Percentiles rank a stretch among this genome's conserved stretches.
These are phyloP conservation scores for Brassica cretica DNA, from an alignment of 345 rosid species.

Conservation along the genomic window DNA sequence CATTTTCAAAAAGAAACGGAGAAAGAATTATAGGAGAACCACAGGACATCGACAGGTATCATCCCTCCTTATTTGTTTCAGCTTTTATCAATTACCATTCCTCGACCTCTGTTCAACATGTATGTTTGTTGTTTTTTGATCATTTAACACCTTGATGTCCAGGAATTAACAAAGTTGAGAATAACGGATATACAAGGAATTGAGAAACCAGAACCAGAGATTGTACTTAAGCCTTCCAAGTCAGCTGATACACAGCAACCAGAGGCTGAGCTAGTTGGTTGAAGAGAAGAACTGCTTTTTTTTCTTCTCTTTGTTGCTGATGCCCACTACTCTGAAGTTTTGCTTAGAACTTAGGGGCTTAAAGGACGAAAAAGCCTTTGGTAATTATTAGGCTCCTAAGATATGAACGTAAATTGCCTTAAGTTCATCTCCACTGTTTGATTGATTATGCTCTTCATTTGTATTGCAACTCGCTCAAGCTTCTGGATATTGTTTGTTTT, in stretches of 20 bases:
- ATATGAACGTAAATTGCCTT: slow-evolving; percentile 23
- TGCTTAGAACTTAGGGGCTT: neutral
- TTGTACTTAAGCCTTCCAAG: slow-evolving; percentile 40
- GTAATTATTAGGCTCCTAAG: slow-evolving; percentile 7
- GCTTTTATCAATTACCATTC: neutral
- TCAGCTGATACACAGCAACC: slow-evolving; percentile 46
- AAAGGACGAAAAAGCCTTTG: neutral
- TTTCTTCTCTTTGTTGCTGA: too few species aligned
- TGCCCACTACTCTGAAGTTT: slow-evolving; percentile 11
- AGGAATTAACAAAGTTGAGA: slow-evolving; percentile 95
- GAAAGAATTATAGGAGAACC: slow-evolving; percentile 84
- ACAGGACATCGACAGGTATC: slow-evolving; percentile 94
- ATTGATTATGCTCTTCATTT: neutral
- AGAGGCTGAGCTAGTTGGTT: slow-evolving; percentile 61
- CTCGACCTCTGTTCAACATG: neutral
- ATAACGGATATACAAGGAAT: slow-evolving; percentile 92
- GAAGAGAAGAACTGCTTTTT: slow-evolving; percentile 18
- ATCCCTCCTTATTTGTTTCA: slow-evolving; percentile 26
- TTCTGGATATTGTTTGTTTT: slow-evolving; percentile 6
- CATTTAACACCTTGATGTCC: slow-evolving; percentile 23
- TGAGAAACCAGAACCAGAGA: slow-evolving; percentile 57
- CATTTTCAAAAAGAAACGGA: slow-evolving; percentile 88
- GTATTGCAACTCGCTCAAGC: slow-evolving; percentile 12
- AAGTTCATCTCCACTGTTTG: too few species aligned
- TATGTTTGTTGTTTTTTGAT: neutral